Evolutionary conservation across 2,329 filamentous ascomycete species (phyloP), one percentile per base, ranked within the genome.

Genomic region (Sarocladiaceae sp.): DNA sequence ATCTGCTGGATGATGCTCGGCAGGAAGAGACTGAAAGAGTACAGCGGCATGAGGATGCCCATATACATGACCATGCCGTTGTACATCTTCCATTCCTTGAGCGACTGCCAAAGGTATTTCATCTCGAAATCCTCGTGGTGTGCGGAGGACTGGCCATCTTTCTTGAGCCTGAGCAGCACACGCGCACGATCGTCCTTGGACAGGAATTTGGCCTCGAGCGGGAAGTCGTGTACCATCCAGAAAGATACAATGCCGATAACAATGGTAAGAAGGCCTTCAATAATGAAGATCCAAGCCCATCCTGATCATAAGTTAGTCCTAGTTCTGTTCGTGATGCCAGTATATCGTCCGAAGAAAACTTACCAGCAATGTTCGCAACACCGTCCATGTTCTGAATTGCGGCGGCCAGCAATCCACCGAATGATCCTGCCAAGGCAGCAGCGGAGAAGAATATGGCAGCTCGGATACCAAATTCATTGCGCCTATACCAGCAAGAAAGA

Each of bases 71-170:
- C 67, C 66, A 88, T 87, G 12, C 82, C 86, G 1, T 79, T 72
- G 69, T 84, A 94, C 18, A 87, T 95, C 73, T 96, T 95, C 86
- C 88, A 95, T 64, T 96, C 90, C 53, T 79, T 85, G 17, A 93
- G 59, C 6, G 83, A 84, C 12, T 81, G 78, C 79, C 82, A 89
- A 54, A 94, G 77, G 64, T 90, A 91, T 3, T 73, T 70, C 72
- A 82, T 83, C 58, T 85, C 82, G 71, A 92, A 94, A 11, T 84
- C 75, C 64, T 95, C 90, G 57, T 88, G 82, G 56, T 84, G 77
- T 1, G 87, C 87, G n/a, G 82, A 87, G 10, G 81, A 76, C 66
- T 95, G 90, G 58, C 88, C 76, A 64, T 95, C 90, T 4, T 73
- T 66, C 47, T 79, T 79, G 10, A 96, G 75, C 2, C 90, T 82